These are phyloP conservation scores for Agrocybe praecox DNA, from an alignment of 768 basidiomycete species.

Conservation along the genomic window DNA sequence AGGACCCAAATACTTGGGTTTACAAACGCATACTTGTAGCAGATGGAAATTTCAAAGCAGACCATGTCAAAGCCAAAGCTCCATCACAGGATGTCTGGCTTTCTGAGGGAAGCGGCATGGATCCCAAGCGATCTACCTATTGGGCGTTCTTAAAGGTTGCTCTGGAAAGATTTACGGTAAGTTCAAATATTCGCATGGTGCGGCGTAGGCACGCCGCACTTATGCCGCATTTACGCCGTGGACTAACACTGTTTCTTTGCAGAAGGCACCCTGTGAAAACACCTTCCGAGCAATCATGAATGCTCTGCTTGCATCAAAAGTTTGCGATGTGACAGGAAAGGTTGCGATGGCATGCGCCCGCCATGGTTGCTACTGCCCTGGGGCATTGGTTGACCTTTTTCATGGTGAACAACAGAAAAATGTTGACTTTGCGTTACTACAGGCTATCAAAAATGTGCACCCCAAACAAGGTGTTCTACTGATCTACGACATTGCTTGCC, in stretches of 20 bases:
- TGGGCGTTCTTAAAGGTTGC: neutral
- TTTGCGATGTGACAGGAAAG: slow-evolving; percentile 13
- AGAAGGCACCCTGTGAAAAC: slow-evolving; percentile 17
- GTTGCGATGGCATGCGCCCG: slow-evolving; percentile 14
- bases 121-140: neutral
- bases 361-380: slow-evolving; percentile 13
- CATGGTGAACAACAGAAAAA: neutral
- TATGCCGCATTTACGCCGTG: too few relatives aligned
- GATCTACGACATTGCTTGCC: neutral
- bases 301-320: slow-evolving; percentile 2
- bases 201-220: too few relatives aligned
- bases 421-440: neutral
- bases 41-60: too few relatives aligned
- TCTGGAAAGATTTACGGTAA: neutral
- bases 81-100: too few relatives aligned
- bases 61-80: too few relatives aligned
- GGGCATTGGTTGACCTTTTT: neutral
- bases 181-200: neutral
- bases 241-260: neutral
- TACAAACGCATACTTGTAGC: too few relatives aligned
- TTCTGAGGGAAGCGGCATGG: neutral
- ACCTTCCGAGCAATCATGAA: slow-evolving; percentile 8
- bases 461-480: neutral
- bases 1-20: too few relatives aligned
- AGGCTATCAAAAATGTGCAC: neutral